Conservation (phyloP, 805 yeast species). For the Grigorovia transvaalensis region DNA sequence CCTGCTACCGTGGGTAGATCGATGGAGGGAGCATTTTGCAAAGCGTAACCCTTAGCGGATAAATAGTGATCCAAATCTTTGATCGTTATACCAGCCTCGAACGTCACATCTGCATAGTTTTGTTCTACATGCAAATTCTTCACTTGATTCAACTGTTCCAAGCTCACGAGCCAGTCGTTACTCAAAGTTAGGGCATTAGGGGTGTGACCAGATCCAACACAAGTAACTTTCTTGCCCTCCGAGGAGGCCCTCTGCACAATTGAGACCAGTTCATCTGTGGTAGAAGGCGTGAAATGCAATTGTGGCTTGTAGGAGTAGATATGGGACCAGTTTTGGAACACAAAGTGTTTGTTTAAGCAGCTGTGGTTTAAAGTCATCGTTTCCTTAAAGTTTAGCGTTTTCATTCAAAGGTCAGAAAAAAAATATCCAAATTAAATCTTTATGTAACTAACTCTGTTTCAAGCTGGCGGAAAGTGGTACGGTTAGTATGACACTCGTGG, state of each 20-base stretch:
- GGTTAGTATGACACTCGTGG: too few species aligned
- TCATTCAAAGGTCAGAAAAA: too few species aligned
- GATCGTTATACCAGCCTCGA: conserved; percentile 86
- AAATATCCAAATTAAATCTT: too few species aligned
- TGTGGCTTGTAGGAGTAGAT: conserved; percentile 73
- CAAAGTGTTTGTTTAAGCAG: conserved; percentile 21
- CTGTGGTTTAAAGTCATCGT: not conserved
- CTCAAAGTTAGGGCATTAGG: conserved; percentile 90
- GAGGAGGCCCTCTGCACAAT: conserved; percentile 58
- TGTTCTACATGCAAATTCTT: too few species aligned
- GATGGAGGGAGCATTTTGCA: conserved; percentile 89
- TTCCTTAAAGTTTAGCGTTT: not conserved
- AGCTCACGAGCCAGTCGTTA: conserved; percentile 74
- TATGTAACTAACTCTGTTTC: too few species aligned
- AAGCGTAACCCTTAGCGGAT: conserved; percentile 55
- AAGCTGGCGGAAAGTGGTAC: too few species aligned
- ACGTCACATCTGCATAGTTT: conserved; percentile 75
- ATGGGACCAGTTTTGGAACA: conserved; percentile 67
- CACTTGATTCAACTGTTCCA: conserved; percentile 64
- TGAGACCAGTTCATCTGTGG: conserved; percentile 54
- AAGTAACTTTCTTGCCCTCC: conserved; percentile 55
- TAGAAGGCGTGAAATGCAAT: conserved; percentile 66
- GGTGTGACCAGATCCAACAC: conserved; percentile 91
- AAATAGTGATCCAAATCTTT: conserved; percentile 62
- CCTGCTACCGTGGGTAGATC: conserved; percentile 93